Percentiles rank a stretch among this genome's conserved stretches.
Conservation (phyloP, 106 monocot species). For the Dactylorhiza incarnata region DNA sequence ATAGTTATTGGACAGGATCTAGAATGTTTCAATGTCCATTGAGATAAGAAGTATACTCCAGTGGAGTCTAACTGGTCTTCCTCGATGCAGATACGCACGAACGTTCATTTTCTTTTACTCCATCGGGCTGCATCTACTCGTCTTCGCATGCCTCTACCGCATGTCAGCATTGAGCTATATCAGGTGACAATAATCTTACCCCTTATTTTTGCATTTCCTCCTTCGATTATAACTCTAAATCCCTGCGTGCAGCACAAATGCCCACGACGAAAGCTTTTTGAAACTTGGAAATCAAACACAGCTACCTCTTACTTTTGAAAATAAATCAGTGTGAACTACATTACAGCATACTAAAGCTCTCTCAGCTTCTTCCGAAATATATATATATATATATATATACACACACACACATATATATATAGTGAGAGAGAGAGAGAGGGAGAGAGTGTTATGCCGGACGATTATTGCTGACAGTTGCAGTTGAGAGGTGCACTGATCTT, state of each 20-base stretch:
- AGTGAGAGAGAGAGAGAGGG: no score
- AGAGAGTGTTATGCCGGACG: no score
- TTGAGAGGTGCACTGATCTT: no score
- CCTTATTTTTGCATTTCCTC: background rate
- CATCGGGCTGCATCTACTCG: constrained; percentile 92
- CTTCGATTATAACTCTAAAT: background rate
- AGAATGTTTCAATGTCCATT: no score
- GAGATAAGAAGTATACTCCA: no score
- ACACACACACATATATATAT: no score
- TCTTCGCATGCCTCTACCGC: constrained; percentile 89
- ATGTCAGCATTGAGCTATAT: constrained; percentile 90
- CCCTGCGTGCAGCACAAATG: background rate
- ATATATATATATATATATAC: background rate
- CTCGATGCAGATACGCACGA: constrained; percentile 62
- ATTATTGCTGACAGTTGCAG: no score
- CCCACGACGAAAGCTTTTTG: background rate
- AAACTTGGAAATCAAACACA: background rate
- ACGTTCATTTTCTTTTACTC: constrained; percentile 97
- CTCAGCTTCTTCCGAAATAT: background rate
- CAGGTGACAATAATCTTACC: constrained; percentile 29
- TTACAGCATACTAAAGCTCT: background rate
- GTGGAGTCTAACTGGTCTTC: background rate
- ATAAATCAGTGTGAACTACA: background rate
- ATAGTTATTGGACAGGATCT: no score
- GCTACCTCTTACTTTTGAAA: background rate